Evolutionary conservation across 2,329 filamentous ascomycete species (phyloP).

Genomic region (Fusarium setosum): DNA sequence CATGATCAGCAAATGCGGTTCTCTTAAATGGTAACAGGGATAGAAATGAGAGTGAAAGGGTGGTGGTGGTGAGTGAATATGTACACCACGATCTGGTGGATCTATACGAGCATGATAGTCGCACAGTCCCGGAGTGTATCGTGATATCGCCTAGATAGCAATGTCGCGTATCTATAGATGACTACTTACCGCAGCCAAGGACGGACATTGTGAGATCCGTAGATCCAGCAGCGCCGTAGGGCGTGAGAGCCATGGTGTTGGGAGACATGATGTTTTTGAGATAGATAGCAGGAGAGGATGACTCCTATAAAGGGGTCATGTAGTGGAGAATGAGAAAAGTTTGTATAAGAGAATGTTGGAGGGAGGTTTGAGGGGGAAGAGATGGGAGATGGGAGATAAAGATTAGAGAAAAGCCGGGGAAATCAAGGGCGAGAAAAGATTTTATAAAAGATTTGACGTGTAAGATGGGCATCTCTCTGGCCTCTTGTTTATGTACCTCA

Average conservation of each 20-base stretch:
- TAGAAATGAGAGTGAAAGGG: neutral
- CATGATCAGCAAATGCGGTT: conserved; percentile 21
- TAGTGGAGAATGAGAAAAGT: conserved; percentile 10
- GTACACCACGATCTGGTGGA: neutral
- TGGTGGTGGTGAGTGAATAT: neutral
- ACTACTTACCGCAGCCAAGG: conserved; percentile 79
- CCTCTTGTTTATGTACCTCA: conserved; percentile 30
- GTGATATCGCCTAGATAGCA: neutral
- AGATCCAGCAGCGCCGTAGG: conserved; percentile 49
- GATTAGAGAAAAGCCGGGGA: conserved; percentile 25
- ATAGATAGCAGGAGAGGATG: neutral
- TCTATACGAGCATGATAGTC: neutral
- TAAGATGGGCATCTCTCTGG: conserved; percentile 14
- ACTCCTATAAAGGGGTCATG: too few relatives aligned
- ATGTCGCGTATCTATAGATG: conserved; percentile 4
- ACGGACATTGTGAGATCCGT: conserved; percentile 78
- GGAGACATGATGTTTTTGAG: conserved; percentile 39
- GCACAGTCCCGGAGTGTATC: neutral
- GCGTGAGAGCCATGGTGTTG: conserved; percentile 44
- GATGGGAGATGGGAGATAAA: conserved; percentile 14
- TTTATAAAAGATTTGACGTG: conserved; percentile 30
- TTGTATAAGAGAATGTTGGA: neutral
- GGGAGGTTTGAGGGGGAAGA: conserved; percentile 8
- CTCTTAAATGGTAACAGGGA: neutral
- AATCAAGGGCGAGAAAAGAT: conserved; percentile 15